Percentiles rank a stretch among this genome's conserved stretches.
These are phyloP conservation scores for Salisapilia sapeloensis DNA, from an alignment of 352 stramenopile genomes.

Conservation along the genomic window DNA sequence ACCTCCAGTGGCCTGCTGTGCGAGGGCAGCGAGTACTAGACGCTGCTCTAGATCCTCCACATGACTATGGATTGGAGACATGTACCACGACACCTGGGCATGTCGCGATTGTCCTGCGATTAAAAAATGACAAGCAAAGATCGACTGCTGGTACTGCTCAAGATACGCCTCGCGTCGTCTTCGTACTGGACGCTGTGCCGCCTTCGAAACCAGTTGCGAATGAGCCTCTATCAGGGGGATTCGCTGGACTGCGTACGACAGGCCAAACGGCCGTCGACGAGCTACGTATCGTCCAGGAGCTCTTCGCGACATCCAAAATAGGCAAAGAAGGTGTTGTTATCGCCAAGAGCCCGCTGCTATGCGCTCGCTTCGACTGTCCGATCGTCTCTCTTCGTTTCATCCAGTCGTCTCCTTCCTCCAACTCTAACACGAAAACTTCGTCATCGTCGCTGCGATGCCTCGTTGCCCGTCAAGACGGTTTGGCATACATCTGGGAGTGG, in stretches of 20 bases:
- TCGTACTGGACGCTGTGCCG: constrained; percentile 56
- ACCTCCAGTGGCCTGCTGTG: no score
- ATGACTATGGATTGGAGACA: no score
- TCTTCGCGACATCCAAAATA: constrained; percentile 24
- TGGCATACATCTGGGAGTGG: constrained; percentile 78
- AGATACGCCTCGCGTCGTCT: constrained; percentile 38
- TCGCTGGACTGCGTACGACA: no score
- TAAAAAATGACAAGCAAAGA: no score
- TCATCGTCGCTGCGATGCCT: constrained; percentile 39
- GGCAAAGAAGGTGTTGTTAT: constrained; percentile 48
- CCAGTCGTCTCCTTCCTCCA: constrained; percentile 1
- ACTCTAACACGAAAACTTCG: constrained; percentile 3
- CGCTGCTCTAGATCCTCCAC: no score
- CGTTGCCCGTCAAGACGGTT: constrained; percentile 55
- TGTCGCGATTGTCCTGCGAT: no score
- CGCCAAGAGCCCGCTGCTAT: constrained; percentile 48
- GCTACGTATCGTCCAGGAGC: constrained; percentile 46
- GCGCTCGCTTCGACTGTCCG: constrained; percentile 50
- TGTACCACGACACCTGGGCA: no score
- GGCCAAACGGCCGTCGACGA: constrained; percentile 31
- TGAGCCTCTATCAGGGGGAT: no score
- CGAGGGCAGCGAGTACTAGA: no score
- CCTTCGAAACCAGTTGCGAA: constrained; percentile 3
- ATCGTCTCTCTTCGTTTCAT: constrained; percentile 50
- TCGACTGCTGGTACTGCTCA: no score